Evolutionary conservation across 441 rosid species (phyloP), one percentile per base, ranked within the genome.

Genomic region (Erysimum cheiri): DNA sequence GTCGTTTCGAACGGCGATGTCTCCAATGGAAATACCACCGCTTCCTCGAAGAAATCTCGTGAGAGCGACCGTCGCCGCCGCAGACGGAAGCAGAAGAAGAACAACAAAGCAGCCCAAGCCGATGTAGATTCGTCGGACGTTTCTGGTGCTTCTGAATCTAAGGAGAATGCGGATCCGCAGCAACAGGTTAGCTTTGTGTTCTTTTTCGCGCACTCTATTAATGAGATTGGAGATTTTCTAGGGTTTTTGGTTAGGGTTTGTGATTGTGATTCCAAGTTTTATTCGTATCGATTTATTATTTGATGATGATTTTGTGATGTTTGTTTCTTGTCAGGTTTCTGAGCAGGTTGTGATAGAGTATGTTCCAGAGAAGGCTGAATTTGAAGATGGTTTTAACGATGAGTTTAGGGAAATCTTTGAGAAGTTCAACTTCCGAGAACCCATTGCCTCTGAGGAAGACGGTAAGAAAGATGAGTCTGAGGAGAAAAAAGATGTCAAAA

Each of bases 1-100:
- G 75, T 65, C 60, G 69, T 56, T 22, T 12, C 78, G 7, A 86
- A 84, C 71, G 94, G 94, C 65, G 92, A 85, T 85, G 77, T 60
- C 48, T 39, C 80, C 1, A 81, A 77, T 71, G 76, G 83, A 19
- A 73, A 32, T 65, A 28, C 77, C 13, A 46, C 14, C 14, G 40
- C 57, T 35, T 73, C 84, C 72, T 53, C 78, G 32, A 89, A 83
- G 75, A 88, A 90, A 75, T 80, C 90, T 3, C 86, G 86, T 5
- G 96, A 92, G 78, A 85, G 74, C 72, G 98, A 95, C 33, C 82
- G 99, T 28, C 98, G 99, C 22, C 98, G 98, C 62, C 88, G 98
- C 61, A 72, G 99, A 64, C 92, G 99, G 73, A 95, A 92, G 88
- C 99, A 90, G 85, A 95, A 95, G 91, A 95, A 95, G 88, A 89